Base-by-base conservation (phyloP, 805 yeast genomes). In the Citeromyces matritensis region DNA sequence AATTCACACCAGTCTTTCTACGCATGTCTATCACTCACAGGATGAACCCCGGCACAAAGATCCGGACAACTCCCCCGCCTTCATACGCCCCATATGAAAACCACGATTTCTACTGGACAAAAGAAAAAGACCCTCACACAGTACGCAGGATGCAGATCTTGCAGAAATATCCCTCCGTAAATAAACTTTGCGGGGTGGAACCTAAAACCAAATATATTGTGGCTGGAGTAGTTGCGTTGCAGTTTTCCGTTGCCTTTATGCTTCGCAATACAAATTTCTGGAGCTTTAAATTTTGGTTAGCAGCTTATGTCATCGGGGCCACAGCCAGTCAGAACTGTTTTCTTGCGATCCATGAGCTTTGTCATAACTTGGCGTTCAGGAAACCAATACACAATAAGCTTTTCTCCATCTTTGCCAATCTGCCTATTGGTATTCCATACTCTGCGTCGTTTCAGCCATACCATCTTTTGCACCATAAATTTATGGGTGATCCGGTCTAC, bases 401-500 rank as follows among this genome's bases (percentile, higher is more conserved):
- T 15, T 84, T 77, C 45, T 69, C 91, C 27, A 76, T 84, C 7
- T 58, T 81, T 40, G 67, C 84, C 24, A 85, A 85, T 49, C 55
- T 82, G 25, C 95, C 95, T 1, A 81, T 85, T 32, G 95, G 95
- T 1, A 63, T 85, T 15, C 96, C 95, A 0, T 85, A 83, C 53
- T 69, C 84, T 25, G 95, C 95, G 0, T 77, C 82, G 38, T 68
- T 85, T 59, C 78, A 81, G 37, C 95, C 95, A 6, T 85, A 85
- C 51, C 96, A 85, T 47, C 83, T 83, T 50, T 58, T 85, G 24
- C 96, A 85, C 47, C 96, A 85, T 56, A 85, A 85, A 52, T 84
- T 80, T 45, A 55, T 81, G 45, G 96, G 96, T 12, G 94, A 85
- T 48, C 79, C 73, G 43, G 60, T 65, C 32, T 71, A 70, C 42